Percentiles rank a stretch among this genome's conserved stretches.
phyloP scores from a whole-genome alignment of 352 stramenopile species.

The Elongisporangium senticosum region DNA sequence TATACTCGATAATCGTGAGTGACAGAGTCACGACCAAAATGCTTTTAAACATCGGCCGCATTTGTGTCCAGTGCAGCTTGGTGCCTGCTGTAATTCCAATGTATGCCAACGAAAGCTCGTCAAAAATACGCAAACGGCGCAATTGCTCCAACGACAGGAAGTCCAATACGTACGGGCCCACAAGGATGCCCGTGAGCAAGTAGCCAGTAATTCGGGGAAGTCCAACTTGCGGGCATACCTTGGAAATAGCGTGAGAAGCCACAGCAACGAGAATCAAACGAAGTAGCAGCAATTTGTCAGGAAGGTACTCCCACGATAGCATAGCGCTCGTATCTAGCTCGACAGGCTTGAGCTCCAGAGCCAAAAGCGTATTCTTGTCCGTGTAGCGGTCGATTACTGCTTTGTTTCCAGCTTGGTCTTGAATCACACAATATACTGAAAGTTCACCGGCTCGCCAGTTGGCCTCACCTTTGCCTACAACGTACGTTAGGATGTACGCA shows the following conservation, averaged over 20 bases:
- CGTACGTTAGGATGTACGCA: slow-evolving; percentile 53
- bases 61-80: slow-evolving; percentile 60
- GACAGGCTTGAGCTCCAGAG: slow-evolving; percentile 53
- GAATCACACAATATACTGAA: slow-evolving; percentile 39
- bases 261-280: slow-evolving; percentile 58
- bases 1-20: slow-evolving; percentile 53
- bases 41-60: slow-evolving; percentile 56
- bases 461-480: slow-evolving; percentile 43
- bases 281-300: slow-evolving; percentile 40
- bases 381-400: slow-evolving; percentile 53
- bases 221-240: slow-evolving; percentile 50
- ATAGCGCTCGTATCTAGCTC: slow-evolving; percentile 42
- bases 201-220: slow-evolving; percentile 64
- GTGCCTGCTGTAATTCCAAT: slow-evolving; percentile 56
- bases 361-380: slow-evolving; percentile 58
- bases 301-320: slow-evolving; percentile 48
- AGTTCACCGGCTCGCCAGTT: slow-evolving; percentile 58
- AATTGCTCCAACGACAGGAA: slow-evolving; percentile 41
- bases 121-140: slow-evolving; percentile 44
- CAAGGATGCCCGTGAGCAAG: slow-evolving; percentile 54
- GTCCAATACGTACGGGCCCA: slow-evolving; percentile 60
- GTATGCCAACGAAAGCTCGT: slow-evolving; percentile 62
- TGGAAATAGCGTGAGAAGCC: slow-evolving; percentile 53
- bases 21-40: slow-evolving; percentile 46
- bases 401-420: slow-evolving; percentile 45